Evolutionary conservation across 768 basidiomycete genomes (phyloP).

Genomic region (Podaxis sp.): DNA sequence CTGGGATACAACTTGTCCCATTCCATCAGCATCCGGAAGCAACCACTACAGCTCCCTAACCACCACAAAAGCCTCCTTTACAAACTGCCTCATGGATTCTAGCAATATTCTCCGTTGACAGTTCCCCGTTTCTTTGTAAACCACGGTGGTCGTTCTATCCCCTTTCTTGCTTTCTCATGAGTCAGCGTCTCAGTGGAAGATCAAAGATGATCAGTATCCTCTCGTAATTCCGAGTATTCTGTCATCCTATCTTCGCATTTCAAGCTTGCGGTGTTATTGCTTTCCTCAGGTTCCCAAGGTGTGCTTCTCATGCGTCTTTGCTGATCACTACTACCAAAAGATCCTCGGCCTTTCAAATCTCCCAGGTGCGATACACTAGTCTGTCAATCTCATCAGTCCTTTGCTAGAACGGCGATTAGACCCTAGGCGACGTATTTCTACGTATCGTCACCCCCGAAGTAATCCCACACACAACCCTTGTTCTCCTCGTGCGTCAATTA

Average conservation of each 20-base stretch:
- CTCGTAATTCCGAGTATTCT: neutral
- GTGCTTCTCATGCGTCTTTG: neutral
- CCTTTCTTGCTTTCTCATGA: neutral
- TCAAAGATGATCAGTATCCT: too few relatives aligned
- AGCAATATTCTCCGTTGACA: neutral
- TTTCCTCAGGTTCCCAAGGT: neutral
- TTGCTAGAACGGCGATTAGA: neutral
- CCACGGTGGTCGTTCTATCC: neutral
- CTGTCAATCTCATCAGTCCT: too few relatives aligned
- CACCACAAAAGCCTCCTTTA: neutral
- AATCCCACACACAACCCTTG: neutral
- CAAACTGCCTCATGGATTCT: neutral
- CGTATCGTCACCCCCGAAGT: neutral
- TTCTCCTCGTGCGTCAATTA: neutral
- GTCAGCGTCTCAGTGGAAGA: neutral
- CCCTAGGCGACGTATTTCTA: neutral
- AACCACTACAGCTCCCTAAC: neutral
- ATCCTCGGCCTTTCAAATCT: neutral
- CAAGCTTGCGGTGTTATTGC: neutral
- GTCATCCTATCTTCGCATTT: neutral
- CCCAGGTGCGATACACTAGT: too few relatives aligned
- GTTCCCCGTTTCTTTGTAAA: neutral
- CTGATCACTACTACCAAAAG: neutral
- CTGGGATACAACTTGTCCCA: neutral
- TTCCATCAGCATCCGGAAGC: conserved; percentile 1